Evolutionary conservation across 306 rosid genomes (phyloP).

Genomic region (Fagus sylvatica): DNA sequence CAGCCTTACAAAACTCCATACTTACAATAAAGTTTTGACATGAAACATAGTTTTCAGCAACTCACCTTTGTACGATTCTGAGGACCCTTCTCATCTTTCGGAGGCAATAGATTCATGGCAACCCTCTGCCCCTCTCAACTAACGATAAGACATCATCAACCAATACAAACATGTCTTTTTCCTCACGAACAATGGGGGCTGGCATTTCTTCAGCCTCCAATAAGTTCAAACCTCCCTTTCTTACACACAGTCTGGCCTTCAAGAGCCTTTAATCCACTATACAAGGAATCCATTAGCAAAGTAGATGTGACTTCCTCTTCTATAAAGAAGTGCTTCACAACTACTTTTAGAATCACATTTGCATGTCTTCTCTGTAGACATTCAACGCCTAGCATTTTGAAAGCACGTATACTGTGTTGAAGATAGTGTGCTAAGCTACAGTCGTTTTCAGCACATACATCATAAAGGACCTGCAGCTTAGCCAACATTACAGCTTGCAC

Average conservation of each 20-base stretch:
- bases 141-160: slow-evolving; percentile 83
- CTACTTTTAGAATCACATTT: slow-evolving; percentile 79
- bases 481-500: too few relatives aligned
- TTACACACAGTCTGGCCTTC: slow-evolving; percentile 76
- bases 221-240: slow-evolving; percentile 54
- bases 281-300: slow-evolving; percentile 95
- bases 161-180: slow-evolving; percentile 84
- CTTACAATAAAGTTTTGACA: not conserved
- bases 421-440: too few relatives aligned
- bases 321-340: slow-evolving; percentile 88
- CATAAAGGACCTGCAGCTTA: too few relatives aligned
- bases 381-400: slow-evolving; percentile 73
- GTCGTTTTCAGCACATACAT: too few relatives aligned
- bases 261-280: slow-evolving; percentile 95
- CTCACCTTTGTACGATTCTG: slow-evolving; percentile 96
- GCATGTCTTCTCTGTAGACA: slow-evolving; percentile 83
- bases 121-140: slow-evolving; percentile 98
- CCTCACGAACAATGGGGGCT: slow-evolving; percentile 79
- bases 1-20: too few relatives aligned
- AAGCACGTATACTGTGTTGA: too few relatives aligned
- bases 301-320: slow-evolving; percentile 99
- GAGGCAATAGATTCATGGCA: slow-evolving; percentile 92
- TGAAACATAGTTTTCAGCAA: slow-evolving; percentile 3
- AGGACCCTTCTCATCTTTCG: slow-evolving; percentile 99
- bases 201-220: slow-evolving; percentile 80